phyloP scores from a whole-genome alignment of 768 basidiomycete genomes.

The Collybiopsis confluens region DNA sequence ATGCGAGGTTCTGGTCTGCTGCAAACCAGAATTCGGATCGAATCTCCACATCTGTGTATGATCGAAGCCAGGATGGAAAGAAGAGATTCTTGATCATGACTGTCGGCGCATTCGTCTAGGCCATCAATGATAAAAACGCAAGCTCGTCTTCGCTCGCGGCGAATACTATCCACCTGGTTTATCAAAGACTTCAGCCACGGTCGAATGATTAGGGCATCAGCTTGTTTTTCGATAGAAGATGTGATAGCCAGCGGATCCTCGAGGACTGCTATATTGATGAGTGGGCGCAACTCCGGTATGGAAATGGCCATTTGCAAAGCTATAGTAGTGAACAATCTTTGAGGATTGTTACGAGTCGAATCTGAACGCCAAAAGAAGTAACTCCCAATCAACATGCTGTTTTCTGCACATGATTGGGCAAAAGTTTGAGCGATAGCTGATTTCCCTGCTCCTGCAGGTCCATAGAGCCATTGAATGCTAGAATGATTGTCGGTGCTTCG shows the following conservation, averaged over 20 bases:
- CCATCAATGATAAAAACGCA: constrained; percentile 29
- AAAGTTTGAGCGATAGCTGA: constrained; percentile 28
- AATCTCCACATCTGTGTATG: constrained; percentile 10
- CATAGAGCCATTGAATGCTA: constrained; percentile 27
- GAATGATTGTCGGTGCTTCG: neutral
- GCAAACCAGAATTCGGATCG: constrained; percentile 25
- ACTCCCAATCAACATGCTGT: constrained; percentile 20
- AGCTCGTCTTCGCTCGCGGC: neutral
- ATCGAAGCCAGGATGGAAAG: constrained; percentile 19
- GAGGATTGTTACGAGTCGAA: constrained; percentile 22
- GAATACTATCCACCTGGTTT: neutral
- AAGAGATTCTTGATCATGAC: constrained; percentile 19
- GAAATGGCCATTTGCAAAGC: constrained; percentile 25
- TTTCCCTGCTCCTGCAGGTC: constrained; percentile 30
- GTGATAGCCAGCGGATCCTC: neutral
- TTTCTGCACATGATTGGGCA: neutral
- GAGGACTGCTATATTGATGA: constrained; percentile 9
- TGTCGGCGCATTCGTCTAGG: constrained; percentile 29
- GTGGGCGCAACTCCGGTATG: neutral
- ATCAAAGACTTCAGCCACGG: neutral
- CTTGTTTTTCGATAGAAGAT: constrained; percentile 18
- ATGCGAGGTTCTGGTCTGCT: constrained; percentile 28
- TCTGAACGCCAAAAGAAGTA: constrained; percentile 25
- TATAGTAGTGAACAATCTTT: constrained; percentile 24
- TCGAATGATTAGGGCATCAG: constrained; percentile 23